Base-by-base conservation (phyloP, 176 grass and related monocot species). In the Otatea glauca region DNA sequence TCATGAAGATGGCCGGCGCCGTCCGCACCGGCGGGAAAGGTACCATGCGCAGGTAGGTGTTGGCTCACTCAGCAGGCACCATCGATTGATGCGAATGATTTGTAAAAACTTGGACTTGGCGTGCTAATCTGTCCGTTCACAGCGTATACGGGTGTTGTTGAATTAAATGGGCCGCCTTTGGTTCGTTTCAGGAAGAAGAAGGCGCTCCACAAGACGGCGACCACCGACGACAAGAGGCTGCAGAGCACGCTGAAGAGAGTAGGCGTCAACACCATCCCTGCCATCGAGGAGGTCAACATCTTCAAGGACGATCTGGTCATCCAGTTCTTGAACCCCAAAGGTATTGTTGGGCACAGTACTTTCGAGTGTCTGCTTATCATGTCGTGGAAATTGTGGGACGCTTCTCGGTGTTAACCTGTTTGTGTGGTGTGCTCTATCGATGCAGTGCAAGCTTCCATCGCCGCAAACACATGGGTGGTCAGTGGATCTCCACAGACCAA, bases 261-360 rank as follows among this genome's bases (percentile, higher is more conserved):
- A 68, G 96, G 96, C 11, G 96, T 98, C 77, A 98, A 95, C 79
- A 75, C 96, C 61, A 98, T 98, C 62, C 93, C 96, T 1, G 96
- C 96, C 48, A 98, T 98, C 67, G 96, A 98, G 92, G 96, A 98
- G 89, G 96, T 98, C 25, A 98, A 98, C 77, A 94, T 96, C 81
- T 99, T 99, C 81, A 96, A 99, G 86, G 91, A 99, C 75, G 96
- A 99, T 59, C 86, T 96, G 78, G 96, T 99, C 75, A 99, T 99
- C 84, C 93, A 99, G 86, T 99, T 99, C 88, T 66, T 87, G 78
- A 99, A 91, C 78, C 96, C 96, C 59, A 99, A 99, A 91, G 96
- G 96, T 95, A 37, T 2, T 5, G 17, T 20, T 43, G 20, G 3
- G 59, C 67, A 5, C 63, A 71, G 9, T 18, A 1, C 23, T 24